phyloP scores from a whole-genome alignment of 352 stramenopile genomes.

The Globisporangium radiosum region DNA sequence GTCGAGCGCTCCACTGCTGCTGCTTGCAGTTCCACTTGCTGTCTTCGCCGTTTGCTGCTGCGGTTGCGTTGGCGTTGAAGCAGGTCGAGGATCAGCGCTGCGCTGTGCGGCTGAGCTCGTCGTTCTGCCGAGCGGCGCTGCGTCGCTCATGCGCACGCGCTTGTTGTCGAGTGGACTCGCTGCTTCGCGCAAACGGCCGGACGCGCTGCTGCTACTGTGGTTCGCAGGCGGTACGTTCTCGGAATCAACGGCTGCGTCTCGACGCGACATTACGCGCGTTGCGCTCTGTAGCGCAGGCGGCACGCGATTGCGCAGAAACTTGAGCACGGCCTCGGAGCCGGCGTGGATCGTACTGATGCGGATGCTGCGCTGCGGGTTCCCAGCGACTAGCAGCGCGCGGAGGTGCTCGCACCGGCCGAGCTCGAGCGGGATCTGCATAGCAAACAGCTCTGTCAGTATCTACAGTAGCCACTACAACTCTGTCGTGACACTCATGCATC shows the following conservation, averaged over 20 bases:
- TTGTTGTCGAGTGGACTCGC: not conserved
- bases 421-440: constrained; percentile 48
- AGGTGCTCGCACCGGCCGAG: constrained; percentile 56
- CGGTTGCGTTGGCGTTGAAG: constrained; percentile 1
- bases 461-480: not conserved
- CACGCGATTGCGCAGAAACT: constrained; percentile 60
- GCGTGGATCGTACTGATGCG: constrained; percentile 55
- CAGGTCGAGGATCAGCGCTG: constrained; percentile 4
- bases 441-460: too few species aligned
- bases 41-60: not conserved
- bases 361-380: constrained; percentile 76
- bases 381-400: constrained; percentile 46
- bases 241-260: not conserved
- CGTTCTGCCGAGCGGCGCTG: constrained; percentile 4
- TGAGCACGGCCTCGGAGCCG: constrained; percentile 67
- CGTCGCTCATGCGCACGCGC: constrained; percentile 19
- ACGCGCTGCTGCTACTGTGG: not conserved
- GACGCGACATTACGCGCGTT: not conserved
- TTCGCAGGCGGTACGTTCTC: constrained; percentile 17
- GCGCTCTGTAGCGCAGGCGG: constrained; percentile 19
- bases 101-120: not conserved
- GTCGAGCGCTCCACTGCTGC: constrained; percentile 7
- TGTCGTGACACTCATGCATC: not conserved
- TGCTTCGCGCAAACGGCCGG: not conserved
- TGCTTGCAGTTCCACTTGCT: not conserved